phyloP scores from a whole-genome alignment of 352 stramenopile genomes.

The Phytophthora pini region DNA sequence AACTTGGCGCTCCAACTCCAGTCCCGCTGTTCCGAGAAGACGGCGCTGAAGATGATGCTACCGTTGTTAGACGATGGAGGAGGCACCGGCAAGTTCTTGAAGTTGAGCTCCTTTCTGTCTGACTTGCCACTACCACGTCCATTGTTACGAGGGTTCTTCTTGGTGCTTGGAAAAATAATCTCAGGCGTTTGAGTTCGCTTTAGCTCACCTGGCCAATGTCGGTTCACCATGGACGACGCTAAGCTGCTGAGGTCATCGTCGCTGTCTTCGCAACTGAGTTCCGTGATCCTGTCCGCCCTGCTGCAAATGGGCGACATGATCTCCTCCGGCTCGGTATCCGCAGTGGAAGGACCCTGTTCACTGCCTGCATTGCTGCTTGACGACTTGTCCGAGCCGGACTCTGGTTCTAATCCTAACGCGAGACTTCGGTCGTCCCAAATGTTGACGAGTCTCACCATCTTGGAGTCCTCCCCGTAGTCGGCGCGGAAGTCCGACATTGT shows the following conservation, averaged over 20 bases:
- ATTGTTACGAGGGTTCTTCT: constrained; percentile 16
- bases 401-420: constrained; percentile 27
- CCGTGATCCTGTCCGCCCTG: constrained; percentile 47
- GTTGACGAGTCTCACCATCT: constrained; percentile 42
- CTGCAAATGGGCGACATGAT: constrained; percentile 58
- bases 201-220: constrained; percentile 28
- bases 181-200: constrained; percentile 41
- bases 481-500: constrained; percentile 71
- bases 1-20: constrained; percentile 79
- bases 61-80: constrained; percentile 61
- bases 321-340: constrained; percentile 43
- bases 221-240: constrained; percentile 15
- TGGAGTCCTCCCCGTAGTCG: constrained; percentile 57
- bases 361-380: constrained; percentile 12
- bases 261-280: constrained; percentile 53
- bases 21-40: constrained; percentile 63
- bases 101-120: constrained; percentile 35
- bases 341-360: constrained; percentile 35
- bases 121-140: constrained; percentile 7
- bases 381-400: background rate
- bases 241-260: constrained; percentile 41
- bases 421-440: constrained; percentile 60
- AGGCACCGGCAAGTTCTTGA: constrained; percentile 47
- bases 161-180: constrained; percentile 33
- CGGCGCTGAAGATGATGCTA: constrained; percentile 70